Conservation (phyloP, 139 green algal species). For the Pycnococcus provasolii region DNA sequence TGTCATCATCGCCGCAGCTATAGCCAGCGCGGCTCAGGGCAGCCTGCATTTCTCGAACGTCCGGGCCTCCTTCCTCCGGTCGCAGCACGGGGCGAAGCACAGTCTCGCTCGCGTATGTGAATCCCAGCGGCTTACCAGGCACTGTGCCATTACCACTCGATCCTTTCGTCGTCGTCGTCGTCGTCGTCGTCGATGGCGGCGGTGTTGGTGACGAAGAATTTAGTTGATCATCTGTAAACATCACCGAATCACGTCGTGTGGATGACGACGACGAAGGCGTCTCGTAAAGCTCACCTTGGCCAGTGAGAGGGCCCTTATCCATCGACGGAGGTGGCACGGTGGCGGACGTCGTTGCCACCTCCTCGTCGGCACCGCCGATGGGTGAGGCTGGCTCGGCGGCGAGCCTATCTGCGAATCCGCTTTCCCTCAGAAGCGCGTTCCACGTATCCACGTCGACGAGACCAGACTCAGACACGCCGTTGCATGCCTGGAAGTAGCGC, state of each 20-base stretch:
- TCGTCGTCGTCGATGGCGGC: not conserved
- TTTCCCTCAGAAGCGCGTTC: constrained; percentile 12
- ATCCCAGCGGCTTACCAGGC: not conserved
- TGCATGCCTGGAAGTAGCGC: constrained; percentile 9
- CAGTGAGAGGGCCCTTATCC: no score
- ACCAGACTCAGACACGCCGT: constrained; percentile 5
- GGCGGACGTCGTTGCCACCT: not conserved
- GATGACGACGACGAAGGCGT: no score
- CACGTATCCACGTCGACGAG: constrained; percentile 17
- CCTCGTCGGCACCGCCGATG: no score
- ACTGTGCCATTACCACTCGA: not conserved
- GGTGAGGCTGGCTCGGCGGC: no score
- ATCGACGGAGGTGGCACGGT: no score
- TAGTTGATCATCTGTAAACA: no score
- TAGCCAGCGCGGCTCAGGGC: constrained; percentile 37
- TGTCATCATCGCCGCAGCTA: constrained; percentile 45
- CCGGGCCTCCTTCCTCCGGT: constrained; percentile 46
- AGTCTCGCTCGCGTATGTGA: not conserved
- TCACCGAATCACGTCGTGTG: no score
- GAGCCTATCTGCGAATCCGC: not conserved
- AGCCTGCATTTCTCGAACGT: constrained; percentile 48
- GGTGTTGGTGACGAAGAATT: not conserved
- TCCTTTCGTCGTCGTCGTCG: not conserved
- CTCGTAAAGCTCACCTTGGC: no score
- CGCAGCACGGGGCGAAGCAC: constrained; percentile 25